Conservation (phyloP, 495 filamentous ascomycete species). For the Physcia stellaris region DNA sequence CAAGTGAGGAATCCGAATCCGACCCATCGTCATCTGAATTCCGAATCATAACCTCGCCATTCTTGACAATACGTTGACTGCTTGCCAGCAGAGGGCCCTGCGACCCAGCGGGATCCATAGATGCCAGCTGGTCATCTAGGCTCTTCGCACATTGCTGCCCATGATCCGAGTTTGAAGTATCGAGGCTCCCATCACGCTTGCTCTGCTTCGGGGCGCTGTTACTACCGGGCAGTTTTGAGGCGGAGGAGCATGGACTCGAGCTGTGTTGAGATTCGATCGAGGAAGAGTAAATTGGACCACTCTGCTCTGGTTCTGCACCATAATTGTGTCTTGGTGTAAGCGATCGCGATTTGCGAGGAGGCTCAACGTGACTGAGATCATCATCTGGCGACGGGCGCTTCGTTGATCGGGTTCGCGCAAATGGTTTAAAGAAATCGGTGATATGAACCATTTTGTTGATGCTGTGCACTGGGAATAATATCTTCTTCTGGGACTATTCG, state of each 20-base stretch:
- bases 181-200: background rate
- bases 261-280: too few species aligned
- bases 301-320: background rate
- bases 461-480: too few species aligned
- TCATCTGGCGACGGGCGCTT: constrained; percentile 6
- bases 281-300: too few species aligned
- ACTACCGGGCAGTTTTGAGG: too few species aligned
- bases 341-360: constrained; percentile 6
- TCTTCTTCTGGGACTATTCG: too few species aligned
- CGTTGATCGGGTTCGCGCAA: constrained; percentile 1
- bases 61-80: constrained; percentile 31
- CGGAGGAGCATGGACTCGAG: too few species aligned
- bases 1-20: constrained; percentile 41
- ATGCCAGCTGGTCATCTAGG: too few species aligned
- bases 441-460: too few species aligned
- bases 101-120: background rate
- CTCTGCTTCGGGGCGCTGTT: too few species aligned
- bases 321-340: background rate
- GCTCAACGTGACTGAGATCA: constrained; percentile 1
- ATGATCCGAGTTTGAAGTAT: too few species aligned
- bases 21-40: constrained; percentile 57
- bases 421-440: constrained; percentile 27
- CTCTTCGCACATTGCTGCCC: too few species aligned
- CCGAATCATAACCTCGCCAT: constrained; percentile 43
- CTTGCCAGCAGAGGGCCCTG: constrained; percentile 7